These are phyloP conservation scores for Ensete ventricosum DNA, from an alignment of 176 grass and related monocot species.

Conservation along the genomic window DNA sequence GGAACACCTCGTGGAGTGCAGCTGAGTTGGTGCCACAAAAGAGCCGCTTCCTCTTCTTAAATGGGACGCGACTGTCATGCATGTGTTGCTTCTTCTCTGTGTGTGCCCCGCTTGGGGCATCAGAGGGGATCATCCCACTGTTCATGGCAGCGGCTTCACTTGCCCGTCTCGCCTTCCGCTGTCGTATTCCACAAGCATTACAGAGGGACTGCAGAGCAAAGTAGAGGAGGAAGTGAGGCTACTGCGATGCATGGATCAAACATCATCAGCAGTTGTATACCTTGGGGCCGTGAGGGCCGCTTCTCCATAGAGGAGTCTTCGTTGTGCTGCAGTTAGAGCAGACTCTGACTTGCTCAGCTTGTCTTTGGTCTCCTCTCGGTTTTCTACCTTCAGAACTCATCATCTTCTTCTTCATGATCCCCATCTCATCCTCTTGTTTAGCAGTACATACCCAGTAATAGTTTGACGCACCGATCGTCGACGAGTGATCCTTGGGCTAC, in stretches of 20 bases:
- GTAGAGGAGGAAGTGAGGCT: neutral
- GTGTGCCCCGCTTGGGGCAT: neutral
- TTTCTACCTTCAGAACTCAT: too few relatives aligned
- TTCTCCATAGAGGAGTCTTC: slow-evolving; percentile 35
- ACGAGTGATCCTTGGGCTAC: too few relatives aligned
- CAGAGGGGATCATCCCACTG: slow-evolving; percentile 8
- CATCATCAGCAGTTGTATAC: neutral
- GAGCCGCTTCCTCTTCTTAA: slow-evolving; percentile 22
- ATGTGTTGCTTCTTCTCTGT: slow-evolving; percentile 4
- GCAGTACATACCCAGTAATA: too few relatives aligned
- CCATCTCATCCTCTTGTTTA: too few relatives aligned
- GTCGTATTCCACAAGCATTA: slow-evolving; percentile 41
- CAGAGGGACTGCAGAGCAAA: slow-evolving; percentile 24
- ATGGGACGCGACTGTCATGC: slow-evolving; percentile 3
- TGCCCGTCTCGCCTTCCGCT: slow-evolving; percentile 30
- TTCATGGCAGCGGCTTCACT: slow-evolving; percentile 5
- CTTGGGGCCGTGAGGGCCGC: slow-evolving; percentile 30
- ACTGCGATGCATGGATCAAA: neutral
- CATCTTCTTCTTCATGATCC: too few relatives aligned
- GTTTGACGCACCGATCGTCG: too few relatives aligned
- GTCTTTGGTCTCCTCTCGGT: too few relatives aligned
- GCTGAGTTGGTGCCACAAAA: neutral
- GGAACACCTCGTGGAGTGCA: slow-evolving; percentile 6
- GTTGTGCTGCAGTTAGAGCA: slow-evolving; percentile 33
- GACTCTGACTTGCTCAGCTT: slow-evolving; percentile 7